These are phyloP conservation scores for Alternaria consortialis DNA, from an alignment of 2,329 filamentous ascomycete species.

Conservation along the genomic window DNA sequence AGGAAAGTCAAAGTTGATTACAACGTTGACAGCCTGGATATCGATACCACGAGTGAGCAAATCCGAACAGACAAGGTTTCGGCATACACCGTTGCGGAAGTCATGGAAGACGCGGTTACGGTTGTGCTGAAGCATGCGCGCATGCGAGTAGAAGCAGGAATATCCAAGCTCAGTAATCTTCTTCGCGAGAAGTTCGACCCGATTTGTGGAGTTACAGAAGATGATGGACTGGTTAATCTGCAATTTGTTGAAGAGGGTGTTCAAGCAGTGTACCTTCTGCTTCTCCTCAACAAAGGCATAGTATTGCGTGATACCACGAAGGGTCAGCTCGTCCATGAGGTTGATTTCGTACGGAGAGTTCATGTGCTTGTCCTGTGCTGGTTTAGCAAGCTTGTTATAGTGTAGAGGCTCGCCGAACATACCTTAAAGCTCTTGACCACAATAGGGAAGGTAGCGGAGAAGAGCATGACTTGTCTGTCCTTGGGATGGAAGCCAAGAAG, in stretches of 20 bases:
- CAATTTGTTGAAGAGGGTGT: conserved; percentile 97
- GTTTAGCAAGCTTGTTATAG: conserved; percentile 15
- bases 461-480: conserved; percentile 98
- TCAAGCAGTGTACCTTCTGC: conserved; percentile 98
- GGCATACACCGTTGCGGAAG: conserved; percentile 96
- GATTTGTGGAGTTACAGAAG: conserved; percentile 99
- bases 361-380: conserved; percentile 87
- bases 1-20: conserved; percentile 99
- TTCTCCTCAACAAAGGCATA: conserved; percentile 99
- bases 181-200: conserved; percentile 95
- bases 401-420: conserved; percentile 12
- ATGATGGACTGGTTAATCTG: conserved; percentile 99
- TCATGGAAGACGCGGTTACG: conserved; percentile 99
- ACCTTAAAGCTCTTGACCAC: conserved; percentile 94
- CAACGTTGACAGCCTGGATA: conserved; percentile 98
- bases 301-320: conserved; percentile 98
- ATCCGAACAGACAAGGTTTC: conserved; percentile 97
- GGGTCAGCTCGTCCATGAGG: conserved; percentile 97
- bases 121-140: conserved; percentile 95
- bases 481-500: conserved; percentile 94
- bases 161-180: conserved; percentile 99
- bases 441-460: conserved; percentile 96
- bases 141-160: conserved; percentile 99
- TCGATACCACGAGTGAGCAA: conserved; percentile 98
- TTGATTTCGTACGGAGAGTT: conserved; percentile 97